A percentile compares a stretch with the other conserved stretches of the same genome.
These are phyloP conservation scores for Xanthoconium separans DNA, from an alignment of 1,284 basidiomycete species.

Conservation along the genomic window DNA sequence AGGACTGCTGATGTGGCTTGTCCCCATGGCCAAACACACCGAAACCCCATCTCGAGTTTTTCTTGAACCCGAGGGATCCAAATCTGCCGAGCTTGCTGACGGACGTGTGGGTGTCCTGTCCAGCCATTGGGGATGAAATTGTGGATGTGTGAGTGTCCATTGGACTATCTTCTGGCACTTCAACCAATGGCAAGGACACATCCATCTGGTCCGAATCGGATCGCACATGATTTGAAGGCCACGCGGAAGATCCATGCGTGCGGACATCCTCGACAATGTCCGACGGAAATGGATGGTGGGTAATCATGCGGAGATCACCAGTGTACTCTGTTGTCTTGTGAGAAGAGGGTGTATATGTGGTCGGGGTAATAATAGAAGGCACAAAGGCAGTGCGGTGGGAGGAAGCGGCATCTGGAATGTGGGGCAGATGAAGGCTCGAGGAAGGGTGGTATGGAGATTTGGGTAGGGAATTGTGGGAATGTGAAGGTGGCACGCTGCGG, in stretches of 20 bases:
- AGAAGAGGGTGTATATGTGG: slow-evolving; percentile 32
- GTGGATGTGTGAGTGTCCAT: slow-evolving; percentile 56
- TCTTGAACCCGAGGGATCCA: slow-evolving; percentile 60
- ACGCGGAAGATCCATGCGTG: slow-evolving; percentile 27
- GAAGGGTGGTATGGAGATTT: slow-evolving; percentile 37
- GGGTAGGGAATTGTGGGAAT: slow-evolving; percentile 49
- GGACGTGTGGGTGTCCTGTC: slow-evolving; percentile 37
- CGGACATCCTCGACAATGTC: slow-evolving; percentile 42
- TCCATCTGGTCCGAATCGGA: slow-evolving; percentile 64
- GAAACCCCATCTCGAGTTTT: slow-evolving; percentile 61
- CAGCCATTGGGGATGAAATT: slow-evolving; percentile 41
- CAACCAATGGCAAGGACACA: slow-evolving; percentile 45
- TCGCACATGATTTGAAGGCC: slow-evolving; percentile 32
- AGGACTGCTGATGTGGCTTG: slow-evolving; percentile 56
- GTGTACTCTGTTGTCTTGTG: slow-evolving; percentile 37
- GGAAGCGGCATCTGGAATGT: slow-evolving; percentile 48
- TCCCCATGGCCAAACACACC: slow-evolving; percentile 76
- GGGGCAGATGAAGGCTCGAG: slow-evolving; percentile 32
- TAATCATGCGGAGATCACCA: slow-evolving; percentile 33
- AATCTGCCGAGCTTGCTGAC: slow-evolving; percentile 55
- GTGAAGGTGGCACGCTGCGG: slow-evolving; percentile 58
- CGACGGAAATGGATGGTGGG: slow-evolving; percentile 30
- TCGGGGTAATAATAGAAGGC: slow-evolving; percentile 38
- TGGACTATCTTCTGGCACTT: slow-evolving; percentile 40
- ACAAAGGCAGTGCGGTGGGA: slow-evolving; percentile 61